phyloP scores from a whole-genome alignment of 2,329 filamentous ascomycete genomes.

The Ophiostoma angusticollis region DNA sequence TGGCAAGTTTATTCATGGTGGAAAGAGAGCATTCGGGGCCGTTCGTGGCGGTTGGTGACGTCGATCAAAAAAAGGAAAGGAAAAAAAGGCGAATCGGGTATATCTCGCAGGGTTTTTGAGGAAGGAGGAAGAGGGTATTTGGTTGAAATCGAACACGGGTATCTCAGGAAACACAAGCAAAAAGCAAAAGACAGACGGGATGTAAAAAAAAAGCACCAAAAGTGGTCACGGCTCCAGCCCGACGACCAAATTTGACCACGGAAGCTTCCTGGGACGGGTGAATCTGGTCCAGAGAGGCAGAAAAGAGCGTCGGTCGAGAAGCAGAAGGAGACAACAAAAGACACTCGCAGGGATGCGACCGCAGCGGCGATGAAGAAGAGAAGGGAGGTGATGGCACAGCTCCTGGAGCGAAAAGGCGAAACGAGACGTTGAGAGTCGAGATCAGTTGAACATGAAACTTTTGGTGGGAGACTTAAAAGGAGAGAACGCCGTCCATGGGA shows the following conservation, averaged over 20 bases:
- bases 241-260: background rate
- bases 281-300: background rate
- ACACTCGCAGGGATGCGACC: too few species aligned
- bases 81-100: conserved; percentile 16
- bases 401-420: too few species aligned
- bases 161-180: conserved; percentile 1
- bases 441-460: too few species aligned
- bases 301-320: too few species aligned
- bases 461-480: too few species aligned
- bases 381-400: too few species aligned
- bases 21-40: conserved; percentile 20
- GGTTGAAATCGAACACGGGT: background rate
- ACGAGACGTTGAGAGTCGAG: too few species aligned
- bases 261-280: background rate
- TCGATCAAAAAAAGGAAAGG: conserved; percentile 13
- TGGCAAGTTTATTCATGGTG: conserved; percentile 55
- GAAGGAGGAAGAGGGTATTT: background rate
- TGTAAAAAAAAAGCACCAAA: conserved; percentile 2
- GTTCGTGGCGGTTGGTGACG: conserved; percentile 12
- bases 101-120: background rate
- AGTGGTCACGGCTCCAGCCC: conserved; percentile 1
- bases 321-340: too few species aligned
- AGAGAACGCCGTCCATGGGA: too few species aligned
- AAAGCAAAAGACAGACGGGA: background rate
- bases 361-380: too few species aligned